Percentiles rank a stretch among this genome's conserved stretches.
These are phyloP conservation scores for Yamadazyma kitorensis DNA, from an alignment of 805 yeast species.

Conservation along the genomic window DNA sequence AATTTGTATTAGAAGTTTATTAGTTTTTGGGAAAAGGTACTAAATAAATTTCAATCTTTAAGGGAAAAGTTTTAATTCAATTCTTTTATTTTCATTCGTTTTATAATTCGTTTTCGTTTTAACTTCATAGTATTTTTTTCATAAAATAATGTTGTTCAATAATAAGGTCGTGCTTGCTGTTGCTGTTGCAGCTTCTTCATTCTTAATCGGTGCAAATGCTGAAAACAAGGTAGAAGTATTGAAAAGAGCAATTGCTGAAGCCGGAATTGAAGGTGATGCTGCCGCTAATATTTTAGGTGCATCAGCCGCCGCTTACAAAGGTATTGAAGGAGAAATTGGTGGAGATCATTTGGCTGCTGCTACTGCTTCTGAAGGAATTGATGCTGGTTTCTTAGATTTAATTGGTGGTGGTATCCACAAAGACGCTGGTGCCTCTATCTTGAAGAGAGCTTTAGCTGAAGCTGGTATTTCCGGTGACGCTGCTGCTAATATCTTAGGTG, in stretches of 20 bases:
- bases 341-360: conserved; percentile 18
- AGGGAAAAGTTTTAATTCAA: too few relatives aligned
- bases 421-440: conserved; percentile 10
- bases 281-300: conserved; percentile 10
- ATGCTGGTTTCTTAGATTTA: conserved; percentile 7
- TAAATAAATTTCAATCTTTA: too few relatives aligned
- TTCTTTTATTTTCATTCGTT: too few relatives aligned
- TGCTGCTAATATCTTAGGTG: conserved; percentile 9
- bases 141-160: conserved; percentile 17
- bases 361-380: conserved; percentile 11
- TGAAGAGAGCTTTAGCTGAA: conserved; percentile 11
- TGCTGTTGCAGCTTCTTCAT: conserved; percentile 15
- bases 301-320: conserved; percentile 9
- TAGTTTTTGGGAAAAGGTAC: too few relatives aligned
- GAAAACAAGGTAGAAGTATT: conserved; percentile 1
- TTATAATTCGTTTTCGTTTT: neutral
- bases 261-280: conserved; percentile 9
- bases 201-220: conserved; percentile 12
- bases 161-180: conserved; percentile 17
- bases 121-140: neutral
- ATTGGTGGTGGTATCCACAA: conserved; percentile 4
- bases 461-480: conserved; percentile 10
- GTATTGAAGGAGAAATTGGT: conserved; percentile 12
- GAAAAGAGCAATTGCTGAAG: conserved; percentile 1
- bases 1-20: too few relatives aligned